Evolutionary conservation across 1,139 yeast genomes (phyloP).

Genomic region (Magnusiomyces clavatus): DNA sequence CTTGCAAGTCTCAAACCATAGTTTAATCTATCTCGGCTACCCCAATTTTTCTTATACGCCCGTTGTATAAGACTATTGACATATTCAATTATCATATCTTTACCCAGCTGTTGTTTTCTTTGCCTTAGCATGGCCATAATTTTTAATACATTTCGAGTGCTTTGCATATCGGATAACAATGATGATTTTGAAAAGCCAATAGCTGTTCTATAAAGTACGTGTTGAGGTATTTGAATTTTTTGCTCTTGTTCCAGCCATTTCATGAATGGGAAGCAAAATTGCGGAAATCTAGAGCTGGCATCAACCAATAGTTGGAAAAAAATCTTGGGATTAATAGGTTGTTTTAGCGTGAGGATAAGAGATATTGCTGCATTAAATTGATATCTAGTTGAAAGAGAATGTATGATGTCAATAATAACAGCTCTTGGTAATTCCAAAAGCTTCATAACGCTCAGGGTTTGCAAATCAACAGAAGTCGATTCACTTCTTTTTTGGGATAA

Average conservation of each 20-base stretch:
- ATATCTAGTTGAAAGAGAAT: background rate
- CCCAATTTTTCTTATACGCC: background rate
- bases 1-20: background rate
- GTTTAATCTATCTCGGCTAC: constrained; percentile 2
- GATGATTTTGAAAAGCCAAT: background rate
- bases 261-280: background rate
- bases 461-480: background rate
- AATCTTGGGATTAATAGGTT: background rate
- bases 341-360: background rate
- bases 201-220: background rate
- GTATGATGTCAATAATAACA: background rate
- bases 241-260: background rate
- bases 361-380: background rate
- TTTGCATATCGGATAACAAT: background rate
- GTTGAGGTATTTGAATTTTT: background rate
- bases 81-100: background rate
- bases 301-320: background rate
- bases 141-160: background rate
- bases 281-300: background rate
- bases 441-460: background rate
- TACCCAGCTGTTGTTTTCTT: background rate
- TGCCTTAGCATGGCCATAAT: background rate
- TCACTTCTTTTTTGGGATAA: background rate
- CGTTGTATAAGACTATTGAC: constrained; percentile 2
- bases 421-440: background rate